A percentile compares a stretch with the other conserved stretches of the same genome.
phyloP scores from a whole-genome alignment of 352 stramenopile species.

The Globisporangium rhizosaccharum region DNA sequence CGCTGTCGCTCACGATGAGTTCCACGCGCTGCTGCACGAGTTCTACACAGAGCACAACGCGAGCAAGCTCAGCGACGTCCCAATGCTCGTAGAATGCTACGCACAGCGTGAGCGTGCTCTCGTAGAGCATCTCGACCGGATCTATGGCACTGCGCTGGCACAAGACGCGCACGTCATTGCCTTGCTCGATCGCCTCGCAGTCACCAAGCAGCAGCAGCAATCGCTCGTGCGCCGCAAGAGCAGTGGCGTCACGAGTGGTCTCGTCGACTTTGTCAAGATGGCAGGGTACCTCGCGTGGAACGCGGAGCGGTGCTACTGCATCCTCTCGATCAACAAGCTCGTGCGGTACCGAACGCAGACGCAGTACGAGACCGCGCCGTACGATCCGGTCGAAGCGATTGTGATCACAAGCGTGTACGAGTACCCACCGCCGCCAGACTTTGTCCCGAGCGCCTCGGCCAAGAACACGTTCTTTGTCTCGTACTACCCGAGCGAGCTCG shows the following conservation, averaged over 20 bases:
- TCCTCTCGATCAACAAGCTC: constrained; percentile 50
- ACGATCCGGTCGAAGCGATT: constrained; percentile 27
- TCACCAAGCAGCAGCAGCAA: background rate
- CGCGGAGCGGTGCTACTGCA: constrained; percentile 29
- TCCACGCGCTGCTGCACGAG: constrained; percentile 32
- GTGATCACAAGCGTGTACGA: constrained; percentile 42
- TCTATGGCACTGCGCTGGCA: constrained; percentile 48
- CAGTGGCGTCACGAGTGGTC: constrained; percentile 25
- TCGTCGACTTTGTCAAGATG: constrained; percentile 42
- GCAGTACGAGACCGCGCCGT: constrained; percentile 32
- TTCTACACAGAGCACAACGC: constrained; percentile 62
- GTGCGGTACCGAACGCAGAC: constrained; percentile 38
- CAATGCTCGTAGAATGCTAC: constrained; percentile 47
- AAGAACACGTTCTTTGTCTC: constrained; percentile 17
- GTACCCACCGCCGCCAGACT: constrained; percentile 21
- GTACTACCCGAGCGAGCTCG: constrained; percentile 9
- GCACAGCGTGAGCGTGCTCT: constrained; percentile 42
- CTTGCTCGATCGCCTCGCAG: constrained; percentile 23
- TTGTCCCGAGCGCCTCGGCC: background rate
- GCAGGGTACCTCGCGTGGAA: constrained; percentile 37
- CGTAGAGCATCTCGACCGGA: constrained; percentile 56
- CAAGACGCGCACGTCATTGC: constrained; percentile 24
- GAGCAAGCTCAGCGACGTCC: constrained; percentile 51
- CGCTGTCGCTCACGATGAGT: constrained; percentile 9
- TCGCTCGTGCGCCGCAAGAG: constrained; percentile 13